Percentiles rank a stretch among this genome's conserved stretches.
Evolutionary conservation across 495 filamentous ascomycete genomes (phyloP).

Genomic region (Xylaria intraflava): DNA sequence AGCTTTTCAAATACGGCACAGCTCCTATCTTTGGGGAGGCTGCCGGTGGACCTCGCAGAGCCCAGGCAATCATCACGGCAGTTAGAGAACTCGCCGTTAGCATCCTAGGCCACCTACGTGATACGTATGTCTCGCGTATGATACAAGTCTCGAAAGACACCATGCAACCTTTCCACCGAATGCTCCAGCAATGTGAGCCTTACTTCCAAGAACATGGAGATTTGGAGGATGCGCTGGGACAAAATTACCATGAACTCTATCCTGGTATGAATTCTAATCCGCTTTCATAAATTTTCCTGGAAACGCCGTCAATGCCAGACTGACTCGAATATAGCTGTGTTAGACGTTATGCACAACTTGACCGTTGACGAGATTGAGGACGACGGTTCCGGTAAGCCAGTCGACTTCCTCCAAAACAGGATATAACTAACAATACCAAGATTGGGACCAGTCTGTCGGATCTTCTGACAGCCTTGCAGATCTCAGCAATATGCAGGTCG

Average conservation of each 20-base stretch:
- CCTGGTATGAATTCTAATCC: constrained; percentile 31
- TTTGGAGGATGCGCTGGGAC: constrained; percentile 26
- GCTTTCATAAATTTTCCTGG: neutral
- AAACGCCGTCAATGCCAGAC: neutral
- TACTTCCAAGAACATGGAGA: constrained; percentile 37
- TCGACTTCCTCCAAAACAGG: constrained; percentile 33
- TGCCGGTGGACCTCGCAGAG: constrained; percentile 17
- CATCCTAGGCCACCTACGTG: constrained; percentile 43
- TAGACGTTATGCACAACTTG: constrained; percentile 33
- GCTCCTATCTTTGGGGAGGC: constrained; percentile 23
- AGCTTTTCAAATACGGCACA: constrained; percentile 45
- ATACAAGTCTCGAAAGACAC: constrained; percentile 36
- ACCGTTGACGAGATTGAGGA: constrained; percentile 49
- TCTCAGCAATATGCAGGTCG: constrained; percentile 28
- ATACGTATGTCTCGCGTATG: constrained; percentile 35
- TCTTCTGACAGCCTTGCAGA: constrained; percentile 37
- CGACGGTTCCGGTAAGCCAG: constrained; percentile 49
- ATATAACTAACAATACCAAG: constrained; percentile 34
- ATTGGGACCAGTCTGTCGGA: constrained; percentile 39
- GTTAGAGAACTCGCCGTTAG: constrained; percentile 35
- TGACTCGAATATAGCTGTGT: constrained; percentile 32
- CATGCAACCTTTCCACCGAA: constrained; percentile 32
- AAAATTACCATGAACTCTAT: constrained; percentile 33
- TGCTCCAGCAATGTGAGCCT: constrained; percentile 35
- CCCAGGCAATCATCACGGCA: constrained; percentile 23